Base-by-base conservation (phyloP, 2,329 filamentous ascomycete genomes). In the Elsinoe perseae region DNA sequence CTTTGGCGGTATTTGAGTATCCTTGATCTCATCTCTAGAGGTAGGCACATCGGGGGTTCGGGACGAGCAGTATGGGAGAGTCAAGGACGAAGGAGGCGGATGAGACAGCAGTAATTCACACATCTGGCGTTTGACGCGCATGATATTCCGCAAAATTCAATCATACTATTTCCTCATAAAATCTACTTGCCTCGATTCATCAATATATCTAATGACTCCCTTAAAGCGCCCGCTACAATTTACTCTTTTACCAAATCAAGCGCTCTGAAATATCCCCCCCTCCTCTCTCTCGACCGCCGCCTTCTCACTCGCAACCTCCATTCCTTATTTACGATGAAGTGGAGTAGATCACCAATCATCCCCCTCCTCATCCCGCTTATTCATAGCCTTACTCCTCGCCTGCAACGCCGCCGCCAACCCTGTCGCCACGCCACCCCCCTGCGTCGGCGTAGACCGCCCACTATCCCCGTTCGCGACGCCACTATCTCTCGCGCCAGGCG, bases 401-500 rank as follows among this genome's bases (percentile, higher is more conserved):
- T 75, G 71, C 64, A 78, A 61, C 21, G 76, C 76, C 64, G 77
- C 75, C 7, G 76, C 75, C 57, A 78, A 61, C 0, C 75, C 75
- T n/a, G 75, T 75, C 2, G 76, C 76, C 44, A 78, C 69, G 70
- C 72, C 20, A 68, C 72, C 61, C 70, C 61, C 3, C 36, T 70
- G 65, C 53, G 68, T 58, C 1, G 64, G 64, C 27, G 67, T 72
- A 9, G 71, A 66, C 25, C 61, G 59, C 3, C 70, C 69, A 23
- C 65, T 64, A 56, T 71, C 70, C 2, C 69, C 69, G 57, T 71
- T 73, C 36, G 70, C 71, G 59, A 77, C 77, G 14, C 73, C 75
- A 56, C 72, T 75, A 61, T 96, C 91, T 53, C 92, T 81, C 30
- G 86, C 82, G 44, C 75, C 82, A 48, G 81, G 76, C 14, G 76